Conservation (phyloP, 495 filamentous ascomycete species). For the Annulohypoxylon moriforme region DNA sequence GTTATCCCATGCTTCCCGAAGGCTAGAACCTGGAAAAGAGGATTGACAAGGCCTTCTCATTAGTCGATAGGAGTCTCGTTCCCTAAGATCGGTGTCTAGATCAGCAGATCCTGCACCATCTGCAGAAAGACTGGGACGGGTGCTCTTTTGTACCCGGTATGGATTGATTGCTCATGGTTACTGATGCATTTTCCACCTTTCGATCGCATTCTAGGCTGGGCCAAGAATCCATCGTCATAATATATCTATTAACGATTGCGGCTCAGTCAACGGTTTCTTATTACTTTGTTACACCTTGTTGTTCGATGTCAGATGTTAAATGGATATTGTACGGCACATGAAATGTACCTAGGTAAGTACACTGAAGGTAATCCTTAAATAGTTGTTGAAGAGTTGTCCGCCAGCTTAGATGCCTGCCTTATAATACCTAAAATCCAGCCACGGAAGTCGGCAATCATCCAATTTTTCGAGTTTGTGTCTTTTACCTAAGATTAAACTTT, state of each 20-base stretch:
- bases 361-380: not conserved
- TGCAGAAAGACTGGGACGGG: slow-evolving; percentile 23
- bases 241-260: slow-evolving; percentile 18
- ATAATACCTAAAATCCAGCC: not conserved
- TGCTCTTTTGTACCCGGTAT: slow-evolving; percentile 14
- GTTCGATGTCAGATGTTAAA: slow-evolving; percentile 35
- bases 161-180: slow-evolving; percentile 23
- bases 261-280: slow-evolving; percentile 26
- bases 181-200: slow-evolving; percentile 16
- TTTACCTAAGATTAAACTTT: slow-evolving; percentile 18
- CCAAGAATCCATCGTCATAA: not conserved
- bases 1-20: slow-evolving; percentile 31
- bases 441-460: slow-evolving; percentile 19
- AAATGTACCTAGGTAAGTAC: not conserved
- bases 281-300: slow-evolving; percentile 15
- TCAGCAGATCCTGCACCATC: slow-evolving; percentile 40
- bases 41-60: slow-evolving; percentile 21
- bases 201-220: slow-evolving; percentile 43
- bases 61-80: slow-evolving; percentile 28
- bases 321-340: slow-evolving; percentile 17
- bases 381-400: too few species aligned
- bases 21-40: slow-evolving; percentile 31
- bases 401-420: not conserved
- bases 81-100: slow-evolving; percentile 37
- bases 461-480: slow-evolving; percentile 15